Evolutionary conservation across 768 basidiomycete genomes (phyloP).

Genomic region (Podaxis rugospora): DNA sequence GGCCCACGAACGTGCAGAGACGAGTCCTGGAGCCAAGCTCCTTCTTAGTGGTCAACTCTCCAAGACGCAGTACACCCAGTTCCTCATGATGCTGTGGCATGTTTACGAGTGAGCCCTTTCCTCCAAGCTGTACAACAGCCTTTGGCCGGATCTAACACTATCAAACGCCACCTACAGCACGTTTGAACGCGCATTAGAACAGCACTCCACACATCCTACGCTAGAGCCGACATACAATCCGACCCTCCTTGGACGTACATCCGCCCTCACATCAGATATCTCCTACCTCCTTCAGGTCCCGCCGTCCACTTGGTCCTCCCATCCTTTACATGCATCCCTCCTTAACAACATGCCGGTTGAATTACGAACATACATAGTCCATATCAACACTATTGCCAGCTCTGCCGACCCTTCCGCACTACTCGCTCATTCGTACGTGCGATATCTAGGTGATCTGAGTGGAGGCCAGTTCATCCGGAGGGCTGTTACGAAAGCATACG

Average conservation of each 20-base stretch:
- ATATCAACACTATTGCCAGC: constrained; percentile 45
- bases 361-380: constrained; percentile 47
- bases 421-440: constrained; percentile 77
- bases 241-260: constrained; percentile 56
- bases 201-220: constrained; percentile 56
- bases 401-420: constrained; percentile 46
- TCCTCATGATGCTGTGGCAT: constrained; percentile 76
- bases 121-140: not conserved
- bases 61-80: constrained; percentile 62
- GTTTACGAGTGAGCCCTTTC: constrained; percentile 61
- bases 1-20: constrained; percentile 56
- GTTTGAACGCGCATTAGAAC: constrained; percentile 53
- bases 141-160: not conserved
- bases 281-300: constrained; percentile 50
- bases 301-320: constrained; percentile 48
- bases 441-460: constrained; percentile 77
- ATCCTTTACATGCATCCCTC: constrained; percentile 49
- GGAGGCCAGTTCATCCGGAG: constrained; percentile 72
- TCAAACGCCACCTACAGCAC: constrained; percentile 28
- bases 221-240: constrained; percentile 73
- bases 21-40: constrained; percentile 51
- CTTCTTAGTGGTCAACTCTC: constrained; percentile 56
- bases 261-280: constrained; percentile 63
- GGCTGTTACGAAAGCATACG: constrained; percentile 63
- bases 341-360: constrained; percentile 38